Base-by-base conservation (phyloP, 148 eudicot species). In the Amaranthus cruentus region DNA sequence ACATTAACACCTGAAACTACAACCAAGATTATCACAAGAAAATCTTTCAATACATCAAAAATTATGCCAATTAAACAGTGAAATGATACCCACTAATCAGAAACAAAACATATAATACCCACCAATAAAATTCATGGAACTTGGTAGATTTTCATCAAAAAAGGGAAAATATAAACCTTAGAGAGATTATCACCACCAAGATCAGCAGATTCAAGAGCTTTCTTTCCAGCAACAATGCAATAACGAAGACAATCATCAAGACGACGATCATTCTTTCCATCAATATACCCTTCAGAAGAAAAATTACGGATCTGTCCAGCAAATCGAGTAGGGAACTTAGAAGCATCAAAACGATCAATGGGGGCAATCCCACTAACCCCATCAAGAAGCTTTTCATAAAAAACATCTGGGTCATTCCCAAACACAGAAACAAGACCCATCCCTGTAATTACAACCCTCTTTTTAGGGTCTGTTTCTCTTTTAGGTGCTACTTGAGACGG, bases 401-500 rank as follows among this genome's bases (percentile, higher is more conserved):
- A 94, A 2, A 84, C 72, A 69, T 91, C 90, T 0, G 83, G 96
- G 50, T 91, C 97, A 73, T 85, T 89, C 0, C 98, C 98, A 66
- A 94, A 94, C 4, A 94, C 98, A 6, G 98, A 94, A 4, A 94
- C 98, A 10, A 94, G 77, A 0, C 98, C 98, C 97, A 87, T 88
- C 0, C 98, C 98, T 2, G 98, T 93, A 18, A 93, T 88, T 0
- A 93, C 98, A 0, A 93, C 97, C 56, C 98, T 82, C 70, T 93
- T 93, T 85, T 93, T 93, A 2, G 98, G 98, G 76, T 93, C 98
- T 5, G 70, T 91, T 68, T 93, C 97, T 14, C 98, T 83, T n/a
- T 81, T 87, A 15, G 98, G 91, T 0, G 91, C 81, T 0, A 49
- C 63, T 2, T 84, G 71, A 14, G 79, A 62, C 9, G 62, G 66